A percentile compares a stretch with the other conserved stretches of the same genome.
These are phyloP conservation scores for Gossypium gossypioides DNA, from an alignment of 441 rosid species.

Conservation along the genomic window DNA sequence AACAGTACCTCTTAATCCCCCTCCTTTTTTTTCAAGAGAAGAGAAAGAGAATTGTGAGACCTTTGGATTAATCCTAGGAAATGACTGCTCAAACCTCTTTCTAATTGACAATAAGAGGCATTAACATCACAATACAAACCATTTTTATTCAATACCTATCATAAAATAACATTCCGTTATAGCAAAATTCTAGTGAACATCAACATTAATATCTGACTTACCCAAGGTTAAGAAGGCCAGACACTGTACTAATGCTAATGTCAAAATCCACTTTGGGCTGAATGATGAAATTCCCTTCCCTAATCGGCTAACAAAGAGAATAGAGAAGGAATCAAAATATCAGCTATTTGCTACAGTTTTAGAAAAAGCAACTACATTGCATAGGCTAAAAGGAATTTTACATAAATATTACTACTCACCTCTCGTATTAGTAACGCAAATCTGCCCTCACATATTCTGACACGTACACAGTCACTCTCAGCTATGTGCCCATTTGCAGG, in stretches of 20 bases:
- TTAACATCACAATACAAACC: background rate
- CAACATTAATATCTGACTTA: conserved; percentile 30
- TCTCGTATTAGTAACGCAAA: conserved; percentile 92
- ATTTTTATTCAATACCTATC: background rate
- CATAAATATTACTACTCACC: conserved; percentile 36
- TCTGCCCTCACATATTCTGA: conserved; percentile 96
- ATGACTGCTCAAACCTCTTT: conserved; percentile 1
- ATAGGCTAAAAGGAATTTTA: conserved; percentile 4
- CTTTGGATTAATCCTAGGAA: background rate
- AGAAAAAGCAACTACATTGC: conserved; percentile 11
- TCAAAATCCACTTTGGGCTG: conserved; percentile 99
- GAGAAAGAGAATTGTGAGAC: background rate
- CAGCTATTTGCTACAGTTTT: conserved; percentile 12
- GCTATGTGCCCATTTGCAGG: conserved; percentile 73
- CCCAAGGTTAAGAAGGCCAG: conserved; percentile 98
- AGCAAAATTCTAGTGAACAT: background rate
- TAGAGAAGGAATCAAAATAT: conserved; percentile 11
- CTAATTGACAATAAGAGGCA: conserved; percentile 1
- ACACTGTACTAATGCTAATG: conserved; percentile 90
- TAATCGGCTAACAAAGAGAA: conserved; percentile 60
- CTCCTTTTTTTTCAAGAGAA: background rate
- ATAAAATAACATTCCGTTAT: background rate
- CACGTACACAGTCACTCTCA: conserved; percentile 92
- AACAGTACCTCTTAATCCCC: background rate
- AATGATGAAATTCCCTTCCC: conserved; percentile 98